phyloP scores from a whole-genome alignment of 345 rosid species.

The Rubroshorea leprosula region DNA sequence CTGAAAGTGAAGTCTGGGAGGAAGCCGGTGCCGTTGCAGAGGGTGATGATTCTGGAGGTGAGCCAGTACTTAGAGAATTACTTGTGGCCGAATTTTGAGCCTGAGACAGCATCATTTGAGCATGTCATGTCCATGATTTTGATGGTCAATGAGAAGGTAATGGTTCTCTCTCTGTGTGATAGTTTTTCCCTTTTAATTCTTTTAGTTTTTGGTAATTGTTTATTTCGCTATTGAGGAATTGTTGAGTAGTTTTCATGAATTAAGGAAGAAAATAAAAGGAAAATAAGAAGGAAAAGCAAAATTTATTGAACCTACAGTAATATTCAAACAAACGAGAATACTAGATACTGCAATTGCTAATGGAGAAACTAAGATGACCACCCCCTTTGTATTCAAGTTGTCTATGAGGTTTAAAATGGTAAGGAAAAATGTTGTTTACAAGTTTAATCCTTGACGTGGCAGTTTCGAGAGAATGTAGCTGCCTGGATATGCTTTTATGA shows the following conservation, averaged over 20 bases:
- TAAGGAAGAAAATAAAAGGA: not conserved
- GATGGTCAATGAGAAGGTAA: constrained; percentile 93
- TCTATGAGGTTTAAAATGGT: not conserved
- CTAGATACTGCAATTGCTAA: too few species aligned
- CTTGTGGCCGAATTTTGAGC: constrained; percentile 87
- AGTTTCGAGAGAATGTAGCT: constrained; percentile 97
- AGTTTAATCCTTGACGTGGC: constrained; percentile 22
- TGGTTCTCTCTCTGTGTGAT: not conserved
- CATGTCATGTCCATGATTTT: constrained; percentile 97
- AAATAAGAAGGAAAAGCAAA: too few species aligned
- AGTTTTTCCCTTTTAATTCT: not conserved
- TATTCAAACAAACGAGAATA: too few species aligned
- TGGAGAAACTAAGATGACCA: too few species aligned
- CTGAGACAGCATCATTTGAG: constrained; percentile 73
- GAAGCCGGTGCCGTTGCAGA: constrained; percentile 82
- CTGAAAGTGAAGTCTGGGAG: constrained; percentile 62
- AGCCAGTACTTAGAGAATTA: constrained; percentile 96
- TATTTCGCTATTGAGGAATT: not conserved
- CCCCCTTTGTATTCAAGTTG: not conserved
- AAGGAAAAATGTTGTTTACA: not conserved
- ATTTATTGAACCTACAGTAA: too few species aligned
- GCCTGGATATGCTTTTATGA: constrained; percentile 97
- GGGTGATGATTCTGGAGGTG: constrained; percentile 95
- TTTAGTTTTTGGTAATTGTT: not conserved
- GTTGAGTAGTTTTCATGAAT: not conserved